Evolutionary conservation across 2,329 filamentous ascomycete species (phyloP).

Genomic region (Alternaria arbusti): DNA sequence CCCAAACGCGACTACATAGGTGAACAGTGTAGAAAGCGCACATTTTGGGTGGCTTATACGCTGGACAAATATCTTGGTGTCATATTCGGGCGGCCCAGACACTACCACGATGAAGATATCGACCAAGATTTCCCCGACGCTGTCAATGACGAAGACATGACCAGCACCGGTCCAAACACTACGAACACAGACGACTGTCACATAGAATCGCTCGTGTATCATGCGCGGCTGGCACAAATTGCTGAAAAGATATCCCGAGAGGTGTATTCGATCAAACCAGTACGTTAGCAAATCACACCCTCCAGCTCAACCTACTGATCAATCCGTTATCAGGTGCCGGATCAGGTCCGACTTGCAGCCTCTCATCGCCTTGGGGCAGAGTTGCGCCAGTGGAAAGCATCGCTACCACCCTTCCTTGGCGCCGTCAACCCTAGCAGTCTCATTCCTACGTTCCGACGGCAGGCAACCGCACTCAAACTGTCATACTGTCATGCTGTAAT

Average conservation of each 20-base stretch:
- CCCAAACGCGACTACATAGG: conserved; percentile 51
- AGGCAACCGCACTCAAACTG: conserved; percentile 40
- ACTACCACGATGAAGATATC: conserved; percentile 64
- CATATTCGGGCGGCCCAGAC: background rate
- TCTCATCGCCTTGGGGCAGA: conserved; percentile 49
- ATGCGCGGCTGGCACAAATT: conserved; percentile 50
- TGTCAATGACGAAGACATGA: conserved; percentile 65
- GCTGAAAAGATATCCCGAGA: conserved; percentile 40
- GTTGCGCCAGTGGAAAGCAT: conserved; percentile 42
- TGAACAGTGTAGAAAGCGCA: conserved; percentile 61
- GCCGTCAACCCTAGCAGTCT: conserved; percentile 55
- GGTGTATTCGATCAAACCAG: conserved; percentile 43
- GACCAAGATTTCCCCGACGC: conserved; percentile 64
- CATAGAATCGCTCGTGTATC: conserved; percentile 58
- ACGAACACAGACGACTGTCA: conserved; percentile 54
- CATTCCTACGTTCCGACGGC: conserved; percentile 52
- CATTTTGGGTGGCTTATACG: conserved; percentile 68
- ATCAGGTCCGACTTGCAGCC: conserved; percentile 46
- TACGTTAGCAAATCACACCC: background rate
- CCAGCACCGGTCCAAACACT: conserved; percentile 47
- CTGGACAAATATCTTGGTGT: conserved; percentile 64
- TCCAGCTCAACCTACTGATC: background rate
- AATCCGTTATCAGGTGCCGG: conserved; percentile 13
- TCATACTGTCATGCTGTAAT: conserved; percentile 46
- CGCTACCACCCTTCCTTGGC: conserved; percentile 54